Percentiles rank a stretch among this genome's conserved stretches.
phyloP scores from a whole-genome alignment of 768 basidiomycete genomes.

The Galerina marginata region DNA sequence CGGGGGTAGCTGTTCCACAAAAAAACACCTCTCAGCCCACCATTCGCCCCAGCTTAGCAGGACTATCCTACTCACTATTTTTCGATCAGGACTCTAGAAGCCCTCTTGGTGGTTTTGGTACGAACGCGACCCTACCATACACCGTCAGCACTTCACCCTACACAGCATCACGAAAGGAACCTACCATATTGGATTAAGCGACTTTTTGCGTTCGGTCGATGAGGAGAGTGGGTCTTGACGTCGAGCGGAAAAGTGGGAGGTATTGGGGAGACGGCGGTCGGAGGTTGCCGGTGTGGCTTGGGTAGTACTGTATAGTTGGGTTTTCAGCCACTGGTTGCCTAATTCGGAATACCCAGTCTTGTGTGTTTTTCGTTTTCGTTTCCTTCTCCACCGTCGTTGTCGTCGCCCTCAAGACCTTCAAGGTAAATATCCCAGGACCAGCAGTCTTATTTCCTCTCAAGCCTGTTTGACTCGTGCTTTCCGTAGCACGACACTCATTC shows the following conservation, averaged over 20 bases:
- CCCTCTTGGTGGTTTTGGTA: slow-evolving; percentile 99
- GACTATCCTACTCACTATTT: slow-evolving; percentile 86
- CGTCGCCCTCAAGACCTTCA: slow-evolving; percentile 35
- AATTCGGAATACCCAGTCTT: slow-evolving; percentile 3
- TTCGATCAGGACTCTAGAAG: slow-evolving; percentile 98
- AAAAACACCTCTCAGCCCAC: not conserved
- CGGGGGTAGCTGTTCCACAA: slow-evolving; percentile 84
- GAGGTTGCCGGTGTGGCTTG: slow-evolving; percentile 49
- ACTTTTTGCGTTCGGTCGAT: slow-evolving; percentile 15
- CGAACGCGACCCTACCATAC: slow-evolving; percentile 90
- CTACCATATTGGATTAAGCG: slow-evolving; percentile 58
- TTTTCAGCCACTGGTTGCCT: slow-evolving; percentile 29
- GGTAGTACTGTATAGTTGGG: slow-evolving; percentile 41
- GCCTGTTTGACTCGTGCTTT: slow-evolving; percentile 83
- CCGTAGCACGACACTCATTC: slow-evolving; percentile 85
- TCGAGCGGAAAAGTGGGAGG: slow-evolving; percentile 15
- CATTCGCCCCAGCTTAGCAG: not conserved
- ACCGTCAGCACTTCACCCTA: slow-evolving; percentile 23
- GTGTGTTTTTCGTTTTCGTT: not conserved
- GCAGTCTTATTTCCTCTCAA: slow-evolving; percentile 24
- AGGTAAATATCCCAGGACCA: slow-evolving; percentile 47
- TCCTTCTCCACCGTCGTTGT: slow-evolving; percentile 11
- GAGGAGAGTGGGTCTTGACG: slow-evolving; percentile 25
- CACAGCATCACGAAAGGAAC: slow-evolving; percentile 10
- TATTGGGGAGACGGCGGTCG: slow-evolving; percentile 23